Conservation (phyloP, 148 eudicot genomes). For the Rheum nobile region DNA sequence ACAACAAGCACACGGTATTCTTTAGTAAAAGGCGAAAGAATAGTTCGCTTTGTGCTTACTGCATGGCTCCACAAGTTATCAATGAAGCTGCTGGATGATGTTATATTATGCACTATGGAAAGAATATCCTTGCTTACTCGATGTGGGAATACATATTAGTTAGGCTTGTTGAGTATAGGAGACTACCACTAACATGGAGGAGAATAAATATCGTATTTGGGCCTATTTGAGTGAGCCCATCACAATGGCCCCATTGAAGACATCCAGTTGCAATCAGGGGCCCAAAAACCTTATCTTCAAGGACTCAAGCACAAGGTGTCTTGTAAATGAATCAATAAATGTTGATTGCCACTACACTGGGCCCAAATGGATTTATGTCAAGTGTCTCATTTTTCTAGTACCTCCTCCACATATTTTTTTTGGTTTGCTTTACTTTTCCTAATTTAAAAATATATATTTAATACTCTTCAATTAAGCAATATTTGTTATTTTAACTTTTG, state of each 20-base stretch:
- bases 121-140: neutral
- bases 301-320: neutral
- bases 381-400: neutral
- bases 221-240: neutral
- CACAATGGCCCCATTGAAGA: neutral
- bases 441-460: neutral
- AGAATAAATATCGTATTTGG: neutral
- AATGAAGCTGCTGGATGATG: neutral
- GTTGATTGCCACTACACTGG: neutral
- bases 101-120: neutral
- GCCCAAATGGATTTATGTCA: neutral
- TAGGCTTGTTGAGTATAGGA: too few relatives aligned
- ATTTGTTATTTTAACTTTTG: too few relatives aligned
- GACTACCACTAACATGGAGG: too few relatives aligned
- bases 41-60: constrained; percentile 48
- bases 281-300: neutral
- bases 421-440: neutral
- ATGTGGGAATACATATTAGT: neutral
- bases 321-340: neutral
- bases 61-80: constrained; percentile 17
- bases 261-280: neutral
- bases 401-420: neutral
- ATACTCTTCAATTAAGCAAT: too few relatives aligned
- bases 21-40: constrained; percentile 75
- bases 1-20: constrained; percentile 57